phyloP scores from a whole-genome alignment of 169 alveolate species.

The Besnoitia besnoiti region DNA sequence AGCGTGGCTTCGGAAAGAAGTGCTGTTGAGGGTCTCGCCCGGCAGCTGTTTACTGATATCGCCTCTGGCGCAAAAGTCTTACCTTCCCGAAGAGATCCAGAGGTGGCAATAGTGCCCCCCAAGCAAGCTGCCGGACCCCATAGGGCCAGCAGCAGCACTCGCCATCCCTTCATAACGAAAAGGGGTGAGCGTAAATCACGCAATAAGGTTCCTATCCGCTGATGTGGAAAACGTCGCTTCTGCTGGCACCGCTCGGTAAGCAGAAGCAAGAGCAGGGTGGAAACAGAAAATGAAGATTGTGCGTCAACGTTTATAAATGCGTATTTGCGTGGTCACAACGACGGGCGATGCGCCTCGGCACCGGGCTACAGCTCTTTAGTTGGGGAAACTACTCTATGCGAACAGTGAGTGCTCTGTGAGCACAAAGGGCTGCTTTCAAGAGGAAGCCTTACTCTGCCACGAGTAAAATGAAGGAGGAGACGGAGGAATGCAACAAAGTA shows the following conservation, averaged over 20 bases:
- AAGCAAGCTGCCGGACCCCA: background rate
- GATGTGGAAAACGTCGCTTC: background rate
- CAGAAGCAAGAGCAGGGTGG: background rate
- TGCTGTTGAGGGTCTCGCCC: too few species aligned
- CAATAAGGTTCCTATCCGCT: background rate
- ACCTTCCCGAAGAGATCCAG: background rate
- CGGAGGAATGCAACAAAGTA: background rate
- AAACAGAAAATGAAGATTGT: background rate
- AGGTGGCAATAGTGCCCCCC: background rate
- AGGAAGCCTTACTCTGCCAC: background rate
- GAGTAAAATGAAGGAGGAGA: background rate
- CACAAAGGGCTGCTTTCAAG: background rate
- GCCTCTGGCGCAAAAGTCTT: background rate
- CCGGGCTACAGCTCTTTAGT: background rate
- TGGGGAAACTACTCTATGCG: background rate
- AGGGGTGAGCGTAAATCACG: background rate
- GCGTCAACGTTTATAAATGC: background rate
- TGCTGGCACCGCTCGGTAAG: background rate
- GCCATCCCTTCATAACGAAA: background rate
- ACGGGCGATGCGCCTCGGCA: background rate
- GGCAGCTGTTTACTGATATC: background rate
- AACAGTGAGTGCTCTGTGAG: background rate
- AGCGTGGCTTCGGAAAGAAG: too few species aligned
- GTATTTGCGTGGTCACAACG: background rate
- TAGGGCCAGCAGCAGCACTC: conserved; percentile 24